Conservation (phyloP, 306 rosid genomes). For the Bauhinia variegata region DNA sequence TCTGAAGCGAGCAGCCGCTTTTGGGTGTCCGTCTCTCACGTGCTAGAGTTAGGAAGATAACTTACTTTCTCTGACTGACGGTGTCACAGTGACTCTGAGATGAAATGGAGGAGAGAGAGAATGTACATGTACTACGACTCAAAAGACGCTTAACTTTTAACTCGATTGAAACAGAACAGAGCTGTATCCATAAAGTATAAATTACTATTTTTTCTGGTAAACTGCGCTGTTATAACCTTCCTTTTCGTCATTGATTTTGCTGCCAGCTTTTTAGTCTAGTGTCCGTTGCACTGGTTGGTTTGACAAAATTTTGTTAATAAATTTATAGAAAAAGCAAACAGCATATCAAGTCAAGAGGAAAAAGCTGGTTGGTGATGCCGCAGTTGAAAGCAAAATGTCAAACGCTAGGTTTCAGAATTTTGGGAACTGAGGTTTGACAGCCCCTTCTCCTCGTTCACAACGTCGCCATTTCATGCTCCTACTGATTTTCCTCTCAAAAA, state of each 20-base stretch:
- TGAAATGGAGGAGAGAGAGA: too few relatives aligned
- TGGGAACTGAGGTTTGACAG: conserved; percentile 63
- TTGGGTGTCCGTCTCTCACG: too few relatives aligned
- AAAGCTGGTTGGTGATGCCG: conserved; percentile 55
- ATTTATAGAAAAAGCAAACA: not conserved
- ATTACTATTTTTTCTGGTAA: not conserved
- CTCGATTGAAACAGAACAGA: too few relatives aligned
- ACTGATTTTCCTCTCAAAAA: not conserved
- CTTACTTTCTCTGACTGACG: too few relatives aligned
- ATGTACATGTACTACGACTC: too few relatives aligned
- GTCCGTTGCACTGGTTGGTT: conserved; percentile 53
- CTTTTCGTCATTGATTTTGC: conserved; percentile 42
- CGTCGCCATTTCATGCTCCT: conserved; percentile 9
- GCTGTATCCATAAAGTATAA: too few relatives aligned
- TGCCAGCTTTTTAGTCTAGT: conserved; percentile 49
- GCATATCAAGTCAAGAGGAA: conserved; percentile 51
- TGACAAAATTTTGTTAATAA: conserved; percentile 43
- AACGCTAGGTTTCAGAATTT: conserved; percentile 63
- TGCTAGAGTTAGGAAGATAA: too few relatives aligned
- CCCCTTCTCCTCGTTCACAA: conserved; percentile 51
- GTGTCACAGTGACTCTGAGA: too few relatives aligned
- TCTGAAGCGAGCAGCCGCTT: not conserved
- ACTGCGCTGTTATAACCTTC: not conserved
- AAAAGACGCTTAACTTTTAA: too few relatives aligned
- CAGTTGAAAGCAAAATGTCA: conserved; percentile 94